Conservation (phyloP, 805 yeast genomes). For the Schwanniomyces yamadae region DNA sequence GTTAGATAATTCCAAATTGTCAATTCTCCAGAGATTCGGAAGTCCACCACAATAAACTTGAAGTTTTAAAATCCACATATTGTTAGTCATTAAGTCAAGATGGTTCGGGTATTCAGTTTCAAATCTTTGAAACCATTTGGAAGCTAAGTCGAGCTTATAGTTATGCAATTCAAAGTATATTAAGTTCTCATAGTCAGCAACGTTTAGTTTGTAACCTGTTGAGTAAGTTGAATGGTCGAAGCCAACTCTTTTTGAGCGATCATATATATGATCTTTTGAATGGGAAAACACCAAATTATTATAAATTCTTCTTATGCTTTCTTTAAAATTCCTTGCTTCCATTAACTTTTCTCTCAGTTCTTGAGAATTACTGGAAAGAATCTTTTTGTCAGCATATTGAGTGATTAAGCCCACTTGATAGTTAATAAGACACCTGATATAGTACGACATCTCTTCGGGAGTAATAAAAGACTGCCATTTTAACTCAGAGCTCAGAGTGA, state of each 20-base stretch:
- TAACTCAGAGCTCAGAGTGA: conserved; percentile 8
- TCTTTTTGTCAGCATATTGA: conserved; percentile 10
- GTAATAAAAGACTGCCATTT: conserved; percentile 11
- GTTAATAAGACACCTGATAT: conserved; percentile 16
- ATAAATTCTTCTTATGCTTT: conserved; percentile 24
- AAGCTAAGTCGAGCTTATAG: conserved; percentile 39
- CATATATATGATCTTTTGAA: conserved; percentile 18
- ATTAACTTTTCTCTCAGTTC: conserved; percentile 6
- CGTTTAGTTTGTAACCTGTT: conserved; percentile 15
- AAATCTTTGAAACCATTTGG: conserved; percentile 37
- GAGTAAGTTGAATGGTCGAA: conserved; percentile 14
- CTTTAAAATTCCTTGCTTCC: conserved; percentile 13
- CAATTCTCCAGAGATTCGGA: conserved; percentile 30
- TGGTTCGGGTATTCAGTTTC: conserved; percentile 20
- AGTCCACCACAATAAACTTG: conserved; percentile 32
- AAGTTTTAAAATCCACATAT: conserved; percentile 37
- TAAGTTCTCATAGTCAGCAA: conserved; percentile 39
- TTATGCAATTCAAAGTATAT: conserved; percentile 34
- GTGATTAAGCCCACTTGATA: conserved; percentile 17
- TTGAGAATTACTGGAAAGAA: conserved; percentile 3
- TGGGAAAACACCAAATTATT: conserved; percentile 21
- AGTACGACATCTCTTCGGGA: conserved; percentile 19
- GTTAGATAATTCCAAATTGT: conserved; percentile 16
- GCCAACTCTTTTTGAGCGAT: conserved; percentile 12
- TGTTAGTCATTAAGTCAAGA: conserved; percentile 23